Evolutionary conservation across 164 flowering plant genomes (phyloP).

Genomic region (Aristolochia fimbriata): DNA sequence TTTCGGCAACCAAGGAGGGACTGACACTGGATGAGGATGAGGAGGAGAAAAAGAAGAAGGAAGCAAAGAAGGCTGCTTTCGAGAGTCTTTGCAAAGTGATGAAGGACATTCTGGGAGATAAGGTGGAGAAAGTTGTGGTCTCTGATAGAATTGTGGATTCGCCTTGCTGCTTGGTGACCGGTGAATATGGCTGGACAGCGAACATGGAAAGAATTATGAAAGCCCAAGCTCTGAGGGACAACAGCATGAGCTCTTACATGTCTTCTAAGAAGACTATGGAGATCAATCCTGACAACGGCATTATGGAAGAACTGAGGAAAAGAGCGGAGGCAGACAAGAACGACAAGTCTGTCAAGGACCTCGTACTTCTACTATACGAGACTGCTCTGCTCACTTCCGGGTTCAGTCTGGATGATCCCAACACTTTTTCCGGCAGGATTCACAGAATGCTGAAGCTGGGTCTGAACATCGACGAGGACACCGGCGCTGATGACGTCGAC

Average conservation of each 20-base stretch:
- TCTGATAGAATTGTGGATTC: slow-evolving; percentile 62
- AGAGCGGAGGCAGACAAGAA: slow-evolving; percentile 55
- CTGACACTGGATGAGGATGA: slow-evolving; percentile 53
- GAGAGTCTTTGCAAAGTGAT: slow-evolving; percentile 48
- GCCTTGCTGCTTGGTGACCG: slow-evolving; percentile 62
- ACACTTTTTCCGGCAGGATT: slow-evolving; percentile 43
- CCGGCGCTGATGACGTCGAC: slow-evolving; percentile 11
- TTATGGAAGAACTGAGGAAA: slow-evolving; percentile 70
- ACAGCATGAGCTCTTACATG: slow-evolving; percentile 55
- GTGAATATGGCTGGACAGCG: slow-evolving; percentile 69
- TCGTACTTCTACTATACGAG: slow-evolving; percentile 47
- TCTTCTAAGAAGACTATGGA: slow-evolving; percentile 74
- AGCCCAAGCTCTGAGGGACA: slow-evolving; percentile 55
- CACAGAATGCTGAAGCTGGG: slow-evolving; percentile 64
- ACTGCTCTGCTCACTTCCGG: slow-evolving; percentile 56
- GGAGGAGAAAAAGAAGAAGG: slow-evolving; percentile 52
- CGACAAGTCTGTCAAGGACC: slow-evolving; percentile 57
- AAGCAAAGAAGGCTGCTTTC: slow-evolving; percentile 39
- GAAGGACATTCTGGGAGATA: slow-evolving; percentile 57
- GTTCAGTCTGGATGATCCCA: slow-evolving; percentile 56
- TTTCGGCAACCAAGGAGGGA: slow-evolving; percentile 64
- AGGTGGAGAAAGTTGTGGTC: slow-evolving; percentile 54
- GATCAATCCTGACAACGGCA: slow-evolving; percentile 55
- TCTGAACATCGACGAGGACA: slow-evolving; percentile 49
- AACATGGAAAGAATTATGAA: slow-evolving; percentile 76